These are phyloP conservation scores for Dillenia turbinata DNA, from an alignment of 164 flowering plant genomes.

Conservation along the genomic window DNA sequence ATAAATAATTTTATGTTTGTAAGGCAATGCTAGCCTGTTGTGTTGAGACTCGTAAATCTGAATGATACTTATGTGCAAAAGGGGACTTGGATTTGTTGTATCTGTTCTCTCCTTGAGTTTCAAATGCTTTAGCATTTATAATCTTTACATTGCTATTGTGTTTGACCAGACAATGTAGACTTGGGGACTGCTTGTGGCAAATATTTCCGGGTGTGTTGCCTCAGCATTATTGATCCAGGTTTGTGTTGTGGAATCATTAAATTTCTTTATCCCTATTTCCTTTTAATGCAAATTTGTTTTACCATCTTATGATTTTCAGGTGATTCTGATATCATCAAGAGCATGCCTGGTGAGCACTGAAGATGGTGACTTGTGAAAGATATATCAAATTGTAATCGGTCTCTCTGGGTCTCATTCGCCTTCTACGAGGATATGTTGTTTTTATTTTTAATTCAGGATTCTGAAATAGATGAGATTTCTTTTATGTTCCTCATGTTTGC, in stretches of 20 bases:
- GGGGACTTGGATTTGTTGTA: neutral
- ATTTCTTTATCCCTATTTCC: neutral
- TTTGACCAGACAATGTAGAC: slow-evolving; percentile 43
- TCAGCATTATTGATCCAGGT: slow-evolving; percentile 54
- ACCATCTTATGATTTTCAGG: slow-evolving; percentile 20
- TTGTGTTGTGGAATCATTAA: neutral
- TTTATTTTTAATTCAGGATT: too few relatives aligned
- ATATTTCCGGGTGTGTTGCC: slow-evolving; percentile 50
- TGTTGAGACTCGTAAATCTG: too few relatives aligned
- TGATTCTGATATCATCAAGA: slow-evolving; percentile 49
- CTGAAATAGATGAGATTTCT: too few relatives aligned
- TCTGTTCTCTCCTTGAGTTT: neutral
- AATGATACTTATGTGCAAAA: too few relatives aligned
- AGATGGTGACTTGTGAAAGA: neutral
- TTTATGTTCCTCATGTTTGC: too few relatives aligned
- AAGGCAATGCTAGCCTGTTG: too few relatives aligned
- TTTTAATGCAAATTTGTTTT: neutral
- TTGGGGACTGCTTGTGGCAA: slow-evolving; percentile 60
- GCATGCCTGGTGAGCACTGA: slow-evolving; percentile 34
- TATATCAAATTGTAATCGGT: too few relatives aligned
- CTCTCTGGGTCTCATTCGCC: too few relatives aligned
- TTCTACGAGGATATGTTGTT: too few relatives aligned
- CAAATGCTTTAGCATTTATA: neutral
- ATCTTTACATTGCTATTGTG: neutral
- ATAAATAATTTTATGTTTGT: too few relatives aligned